Base-by-base conservation (phyloP, 441 rosid species). In the Pelargonium cotyledonis region DNA sequence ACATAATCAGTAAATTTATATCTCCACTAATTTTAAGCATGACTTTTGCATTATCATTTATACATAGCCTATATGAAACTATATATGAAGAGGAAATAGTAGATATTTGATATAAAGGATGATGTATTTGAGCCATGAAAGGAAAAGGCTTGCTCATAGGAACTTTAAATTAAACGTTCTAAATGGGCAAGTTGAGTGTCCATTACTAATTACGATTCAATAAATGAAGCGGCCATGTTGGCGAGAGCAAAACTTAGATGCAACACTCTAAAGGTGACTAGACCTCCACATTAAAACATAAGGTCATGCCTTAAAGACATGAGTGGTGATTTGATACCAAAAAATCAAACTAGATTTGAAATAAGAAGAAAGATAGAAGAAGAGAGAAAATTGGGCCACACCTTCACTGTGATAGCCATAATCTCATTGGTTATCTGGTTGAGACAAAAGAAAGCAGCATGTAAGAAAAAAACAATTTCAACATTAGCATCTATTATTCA, bases 331-430 rank as follows among this genome's bases (percentile, higher is more conserved):
- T 35, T 5, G 16, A 16, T 0, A 0, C 23, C 38, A 49, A 65
- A 65, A 38, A 70, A 70, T 53, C 1, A 53, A 58, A 40, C 0
- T 10, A 5, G 8, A 43, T 60, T 44, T 1, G 61, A 26, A 8
- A 51, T 60, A n/a, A 19, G 6, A 70, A 29, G 1, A 60, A 7
- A 2, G 31, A 31, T 44, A 51, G 49, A 23, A 19, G 21, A 66
- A 43, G 6, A 60, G 21, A 60, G 6, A 60, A 14, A 60, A 60
- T 8, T 21, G 68, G 68, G 1, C 10, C 63, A 47, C 87, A 95
- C 97, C 96, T 90, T 95, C 57, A 90, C 90, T 19, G 83, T 81
- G 65, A 95, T 86, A 76, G 97, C 99, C 75, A 70, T 63, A 15
- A 95, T 90, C 68, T 76, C 81, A 74, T 70, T 86, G 31, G 85